These are phyloP conservation scores for Colletotrichum limetticola DNA, from an alignment of 2,329 filamentous ascomycete genomes.

Conservation along the genomic window DNA sequence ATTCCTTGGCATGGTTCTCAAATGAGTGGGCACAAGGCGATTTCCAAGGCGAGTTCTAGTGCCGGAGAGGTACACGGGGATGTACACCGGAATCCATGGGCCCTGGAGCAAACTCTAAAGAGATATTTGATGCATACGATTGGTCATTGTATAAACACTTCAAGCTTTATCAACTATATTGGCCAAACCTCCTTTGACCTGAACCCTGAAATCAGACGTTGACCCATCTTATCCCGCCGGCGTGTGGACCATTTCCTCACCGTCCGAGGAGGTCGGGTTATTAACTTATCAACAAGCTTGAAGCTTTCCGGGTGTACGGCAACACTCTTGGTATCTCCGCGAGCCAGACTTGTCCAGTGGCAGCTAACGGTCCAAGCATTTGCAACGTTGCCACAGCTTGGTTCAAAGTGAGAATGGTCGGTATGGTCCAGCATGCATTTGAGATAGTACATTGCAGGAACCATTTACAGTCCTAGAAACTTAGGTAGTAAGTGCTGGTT, in stretches of 20 bases:
- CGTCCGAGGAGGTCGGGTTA: background rate
- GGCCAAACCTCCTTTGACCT: background rate
- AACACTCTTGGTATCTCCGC: background rate
- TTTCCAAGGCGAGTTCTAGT: slow-evolving; percentile 25
- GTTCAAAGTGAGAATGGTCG: background rate
- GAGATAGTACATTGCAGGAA: no score
- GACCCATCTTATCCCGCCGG: background rate
- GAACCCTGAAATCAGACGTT: background rate
- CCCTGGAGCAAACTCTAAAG: background rate
- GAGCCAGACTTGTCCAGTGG: no score
- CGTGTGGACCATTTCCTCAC: background rate
- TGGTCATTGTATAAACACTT: background rate
- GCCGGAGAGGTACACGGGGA: background rate
- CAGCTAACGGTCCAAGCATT: no score
- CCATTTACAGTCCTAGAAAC: no score
- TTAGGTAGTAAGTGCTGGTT: no score
- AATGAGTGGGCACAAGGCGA: slow-evolving; percentile 31
- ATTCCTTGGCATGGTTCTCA: slow-evolving; percentile 37
- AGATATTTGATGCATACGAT: background rate
- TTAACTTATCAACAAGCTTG: no score
- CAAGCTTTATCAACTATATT: background rate
- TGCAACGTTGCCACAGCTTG: background rate
- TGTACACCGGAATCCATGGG: background rate
- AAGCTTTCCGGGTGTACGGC: background rate
- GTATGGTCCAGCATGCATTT: no score